A percentile compares a stretch with the other conserved stretches of the same genome.
phyloP scores from a whole-genome alignment of 495 filamentous ascomycete genomes.

The Chaetomium tenue region DNA sequence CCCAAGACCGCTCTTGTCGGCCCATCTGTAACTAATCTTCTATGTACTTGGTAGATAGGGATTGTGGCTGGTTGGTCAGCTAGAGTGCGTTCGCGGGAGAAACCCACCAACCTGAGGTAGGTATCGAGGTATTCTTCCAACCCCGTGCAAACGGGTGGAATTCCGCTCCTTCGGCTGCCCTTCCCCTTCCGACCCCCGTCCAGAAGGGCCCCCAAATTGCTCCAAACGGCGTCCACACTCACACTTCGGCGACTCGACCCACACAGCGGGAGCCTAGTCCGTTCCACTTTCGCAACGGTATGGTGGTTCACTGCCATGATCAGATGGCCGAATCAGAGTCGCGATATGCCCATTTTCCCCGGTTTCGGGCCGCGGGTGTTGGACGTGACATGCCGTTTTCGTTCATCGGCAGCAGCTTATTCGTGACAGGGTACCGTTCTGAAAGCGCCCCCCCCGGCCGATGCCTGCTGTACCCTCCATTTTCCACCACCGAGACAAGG shows the following conservation, averaged over 20 bases:
- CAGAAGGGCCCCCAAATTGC: slow-evolving; percentile 4
- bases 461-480: slow-evolving; percentile 4
- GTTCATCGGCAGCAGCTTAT: not conserved
- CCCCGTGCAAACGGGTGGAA: not conserved
- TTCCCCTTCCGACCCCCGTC: not conserved
- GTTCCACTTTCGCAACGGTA: slow-evolving; percentile 4
- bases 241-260: not conserved
- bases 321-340: not conserved
- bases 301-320: not conserved
- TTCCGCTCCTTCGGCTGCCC: not conserved
- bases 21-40: not conserved
- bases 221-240: not conserved
- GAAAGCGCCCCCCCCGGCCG: not conserved
- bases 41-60: no score
- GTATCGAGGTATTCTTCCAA: no score
- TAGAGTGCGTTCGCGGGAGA: no score
- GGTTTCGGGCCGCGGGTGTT: not conserved
- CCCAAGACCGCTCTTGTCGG: not conserved
- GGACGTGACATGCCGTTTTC: not conserved
- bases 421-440: not conserved
- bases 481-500: not conserved
- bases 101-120: no score
- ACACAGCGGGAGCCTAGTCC: not conserved
- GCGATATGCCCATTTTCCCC: not conserved
- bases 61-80: no score